Base-by-base conservation (phyloP, 2,329 filamentous ascomycete genomes). In the Penicillium sp. region DNA sequence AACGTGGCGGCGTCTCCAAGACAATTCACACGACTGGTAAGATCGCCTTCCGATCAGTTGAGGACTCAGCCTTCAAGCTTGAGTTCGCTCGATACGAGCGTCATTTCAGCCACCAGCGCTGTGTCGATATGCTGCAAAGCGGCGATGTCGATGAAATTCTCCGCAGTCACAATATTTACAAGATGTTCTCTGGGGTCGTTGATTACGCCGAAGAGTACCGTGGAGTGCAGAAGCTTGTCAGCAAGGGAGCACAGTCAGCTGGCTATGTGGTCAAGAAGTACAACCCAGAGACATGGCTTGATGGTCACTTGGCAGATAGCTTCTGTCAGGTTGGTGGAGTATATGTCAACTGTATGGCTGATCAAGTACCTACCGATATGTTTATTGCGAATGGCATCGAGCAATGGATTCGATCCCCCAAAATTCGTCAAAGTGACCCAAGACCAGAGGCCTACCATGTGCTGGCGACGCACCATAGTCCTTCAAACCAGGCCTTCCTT, bases 31-130 rank as follows among this genome's bases (percentile, higher is more conserved):
- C 70, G 8, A 57, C 60, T 11, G 71, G 70, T 10, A 47, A 61
- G 16, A 59, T 75, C 3, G 37, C 53, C 1, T 67, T 74, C 35
- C 47, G 51, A 4, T 56, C 64, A 3, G 21, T 56, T 7, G 57
- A 62, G 26, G 63, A 70, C 26, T 19, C 49, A 1, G 22, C 57
- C 8, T 62, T 55, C 22, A 54, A 59, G 5, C 10, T 53, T 3
- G 67, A 72, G 26, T 74, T 76, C 46, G 55, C 54, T 0, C 66
- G 69, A 3, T 72, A 65, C 37, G 68, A 68, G 54, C 71, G 76
- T 21, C 67, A 79, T 1, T 61, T 76, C 31, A 63, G 60, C 14
- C 68, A 74, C 46, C 45, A 70, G 22, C 70, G 68, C 7, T 75
- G 42, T 19, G 35, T 39, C 7, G 43, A 48, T 2, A 13, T 62